These are phyloP conservation scores for Cyclanthera cordifolia DNA, from an alignment of 306 rosid species.

Conservation along the genomic window DNA sequence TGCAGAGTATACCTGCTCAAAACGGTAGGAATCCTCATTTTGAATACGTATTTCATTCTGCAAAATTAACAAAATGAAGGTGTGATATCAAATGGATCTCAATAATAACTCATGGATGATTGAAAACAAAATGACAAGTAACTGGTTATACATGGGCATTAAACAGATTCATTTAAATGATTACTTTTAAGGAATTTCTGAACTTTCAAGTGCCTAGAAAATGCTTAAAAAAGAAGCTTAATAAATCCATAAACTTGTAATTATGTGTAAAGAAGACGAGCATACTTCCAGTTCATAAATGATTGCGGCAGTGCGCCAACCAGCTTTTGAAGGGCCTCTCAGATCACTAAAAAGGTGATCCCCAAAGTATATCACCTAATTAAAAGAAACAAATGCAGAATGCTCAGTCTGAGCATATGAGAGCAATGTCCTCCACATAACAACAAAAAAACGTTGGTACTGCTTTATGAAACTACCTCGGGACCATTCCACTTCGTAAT, in stretches of 20 bases:
- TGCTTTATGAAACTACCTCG: slow-evolving; percentile 45
- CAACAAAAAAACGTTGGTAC: background rate
- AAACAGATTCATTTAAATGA: background rate
- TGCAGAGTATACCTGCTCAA: slow-evolving; percentile 57
- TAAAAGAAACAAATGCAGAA: slow-evolving; percentile 6
- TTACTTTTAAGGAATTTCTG: background rate
- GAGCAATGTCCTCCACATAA: background rate
- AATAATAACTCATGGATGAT: background rate
- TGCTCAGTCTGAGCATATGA: slow-evolving; percentile 8
- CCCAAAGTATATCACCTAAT: slow-evolving; percentile 93
- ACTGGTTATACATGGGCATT: background rate
- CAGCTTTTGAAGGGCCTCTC: slow-evolving; percentile 95
- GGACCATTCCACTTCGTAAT: slow-evolving; percentile 94
- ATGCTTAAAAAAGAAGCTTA: background rate
- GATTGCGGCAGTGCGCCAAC: slow-evolving; percentile 98
- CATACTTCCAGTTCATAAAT: slow-evolving; percentile 83
- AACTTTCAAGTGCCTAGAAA: background rate
- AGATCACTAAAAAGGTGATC: slow-evolving; percentile 93
- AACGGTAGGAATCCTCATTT: slow-evolving; percentile 65
- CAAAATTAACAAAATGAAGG: slow-evolving; percentile 9
- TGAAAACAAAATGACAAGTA: background rate
- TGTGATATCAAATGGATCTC: background rate
- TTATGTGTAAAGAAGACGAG: background rate
- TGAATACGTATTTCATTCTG: slow-evolving; percentile 79
- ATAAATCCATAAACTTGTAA: background rate